These are phyloP conservation scores for Aphanomyces astaci DNA, from an alignment of 352 stramenopile genomes.

Conservation along the genomic window DNA sequence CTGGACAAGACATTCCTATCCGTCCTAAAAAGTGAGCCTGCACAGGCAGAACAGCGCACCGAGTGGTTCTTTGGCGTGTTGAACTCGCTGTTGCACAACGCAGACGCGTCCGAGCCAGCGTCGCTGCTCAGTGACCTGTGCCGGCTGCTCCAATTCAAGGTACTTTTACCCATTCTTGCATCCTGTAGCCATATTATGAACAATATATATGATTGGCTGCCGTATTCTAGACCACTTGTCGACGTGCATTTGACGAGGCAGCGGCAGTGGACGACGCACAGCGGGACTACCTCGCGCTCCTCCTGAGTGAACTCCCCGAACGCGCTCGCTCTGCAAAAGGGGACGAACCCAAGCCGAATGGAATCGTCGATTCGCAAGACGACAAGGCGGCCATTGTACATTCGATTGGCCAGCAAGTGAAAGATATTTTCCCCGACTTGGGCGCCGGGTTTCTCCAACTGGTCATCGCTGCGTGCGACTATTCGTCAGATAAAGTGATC, in stretches of 20 bases:
- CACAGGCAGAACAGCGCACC: not conserved
- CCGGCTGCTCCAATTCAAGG: conserved; percentile 50
- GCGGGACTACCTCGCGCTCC: conserved; percentile 63
- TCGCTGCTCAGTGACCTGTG: conserved; percentile 69
- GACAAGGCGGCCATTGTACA: conserved; percentile 20
- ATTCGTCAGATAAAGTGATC: conserved; percentile 45
- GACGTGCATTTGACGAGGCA: conserved; percentile 42
- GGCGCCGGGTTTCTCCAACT: conserved; percentile 57
- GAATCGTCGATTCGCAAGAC: not conserved
- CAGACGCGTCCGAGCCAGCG: conserved; percentile 45
- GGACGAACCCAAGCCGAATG: conserved; percentile 13
- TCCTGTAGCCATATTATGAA: too few relatives aligned
- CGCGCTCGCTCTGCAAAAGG: conserved; percentile 26
- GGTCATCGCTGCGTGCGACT: conserved; percentile 37
- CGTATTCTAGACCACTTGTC: conserved; percentile 35
- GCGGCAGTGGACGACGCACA: conserved; percentile 49
- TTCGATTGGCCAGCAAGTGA: conserved; percentile 43
- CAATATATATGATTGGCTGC: too few relatives aligned
- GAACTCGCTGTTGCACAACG: conserved; percentile 51
- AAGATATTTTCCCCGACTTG: conserved; percentile 52
- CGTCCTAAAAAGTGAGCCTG: not conserved
- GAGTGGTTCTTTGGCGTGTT: conserved; percentile 52
- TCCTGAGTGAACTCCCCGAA: conserved; percentile 51
- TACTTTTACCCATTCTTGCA: too few relatives aligned
- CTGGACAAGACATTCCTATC: conserved; percentile 8